Evolutionary conservation across 805 yeast species (phyloP), one percentile per base, ranked within the genome.

Genomic region (Suhomyces sp.): DNA sequence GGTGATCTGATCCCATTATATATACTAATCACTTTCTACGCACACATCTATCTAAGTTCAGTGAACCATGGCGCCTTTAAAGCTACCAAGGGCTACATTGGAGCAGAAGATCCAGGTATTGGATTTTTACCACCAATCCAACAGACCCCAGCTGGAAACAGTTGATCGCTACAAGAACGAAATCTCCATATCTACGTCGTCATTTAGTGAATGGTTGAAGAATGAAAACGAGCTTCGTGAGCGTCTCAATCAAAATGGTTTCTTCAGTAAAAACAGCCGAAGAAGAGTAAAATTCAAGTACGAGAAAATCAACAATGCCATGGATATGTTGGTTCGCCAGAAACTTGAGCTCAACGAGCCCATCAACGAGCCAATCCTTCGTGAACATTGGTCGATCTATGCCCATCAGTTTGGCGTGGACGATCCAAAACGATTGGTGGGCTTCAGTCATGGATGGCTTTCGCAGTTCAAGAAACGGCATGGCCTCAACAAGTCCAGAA

Each of bases 401-500:
- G 86, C 85, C 2, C 77, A 77, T 51, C 72, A 76, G 58, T 80
- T 64, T 60, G 86, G 86, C 8, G 85, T 83, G 2, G 80, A 77
- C 6, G 84, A 83, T 57, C 85, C 86, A 3, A 83, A 82, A 60
- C 66, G 87, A 50, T 62, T 79, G 50, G 75, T 72, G 24, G 72
- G 77, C 13, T 83, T 81, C 55, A 78, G 83, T 56, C 86, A 82
- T 61, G 87, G 87, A 7, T 83, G 87, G 87, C 64, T 83, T 43
- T 70, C 80, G 10, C 84, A 80, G 58, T 83, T 83, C 64, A 83
- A 83, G 62, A 82, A 79, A 56, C 66, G 86, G 47, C 85, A 82
- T 58, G 84, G 80, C 1, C 63, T 80, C 41, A 69, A 71, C 55
- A 68, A 65, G 55, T 61, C 67, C 43, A 56, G 69, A 48, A 64